phyloP scores from a whole-genome alignment of 768 basidiomycete genomes.

The Amanita brunnescens region DNA sequence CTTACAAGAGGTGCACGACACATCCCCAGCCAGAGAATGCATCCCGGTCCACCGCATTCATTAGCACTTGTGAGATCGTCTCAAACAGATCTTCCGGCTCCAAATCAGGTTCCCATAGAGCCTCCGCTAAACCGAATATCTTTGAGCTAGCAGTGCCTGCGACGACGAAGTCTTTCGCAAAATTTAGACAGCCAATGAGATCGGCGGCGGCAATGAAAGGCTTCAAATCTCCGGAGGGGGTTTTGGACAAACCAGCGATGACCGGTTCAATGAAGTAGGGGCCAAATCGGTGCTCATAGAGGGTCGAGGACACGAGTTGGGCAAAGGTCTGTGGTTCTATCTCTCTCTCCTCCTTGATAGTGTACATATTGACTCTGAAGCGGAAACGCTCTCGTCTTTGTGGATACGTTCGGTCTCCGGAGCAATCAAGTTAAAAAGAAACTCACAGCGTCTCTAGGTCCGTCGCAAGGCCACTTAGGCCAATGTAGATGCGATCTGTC shows the following conservation, averaged over 20 bases:
- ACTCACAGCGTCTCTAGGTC: slow-evolving; percentile 88
- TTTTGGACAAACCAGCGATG: slow-evolving; percentile 81
- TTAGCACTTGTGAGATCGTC: slow-evolving; percentile 91
- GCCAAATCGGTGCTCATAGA: slow-evolving; percentile 93
- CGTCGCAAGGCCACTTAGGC: slow-evolving; percentile 86
- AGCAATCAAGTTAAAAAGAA: slow-evolving; percentile 1
- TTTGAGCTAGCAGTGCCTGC: slow-evolving; percentile 89
- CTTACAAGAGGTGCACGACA: slow-evolving; percentile 92
- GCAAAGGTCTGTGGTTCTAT: slow-evolving; percentile 96
- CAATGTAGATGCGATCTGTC: slow-evolving; percentile 86
- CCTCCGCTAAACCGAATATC: slow-evolving; percentile 95
- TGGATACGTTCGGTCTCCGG: slow-evolving; percentile 6
- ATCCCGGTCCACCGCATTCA: slow-evolving; percentile 94
- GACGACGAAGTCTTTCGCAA: slow-evolving; percentile 95
- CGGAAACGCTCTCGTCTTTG: slow-evolving; percentile 84
- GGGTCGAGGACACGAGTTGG: slow-evolving; percentile 88
- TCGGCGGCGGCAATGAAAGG: slow-evolving; percentile 96
- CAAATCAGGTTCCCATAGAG: slow-evolving; percentile 96
- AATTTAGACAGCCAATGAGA: slow-evolving; percentile 87
- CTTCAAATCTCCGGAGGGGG: slow-evolving; percentile 59
- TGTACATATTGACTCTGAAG: slow-evolving; percentile 97
- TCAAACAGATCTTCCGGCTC: slow-evolving; percentile 97
- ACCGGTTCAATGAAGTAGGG: slow-evolving; percentile 97
- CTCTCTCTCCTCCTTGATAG: slow-evolving; percentile 97
- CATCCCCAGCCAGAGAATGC: slow-evolving; percentile 97